Evolutionary conservation across 306 rosid species (phyloP).

Genomic region (Urtica urens): DNA sequence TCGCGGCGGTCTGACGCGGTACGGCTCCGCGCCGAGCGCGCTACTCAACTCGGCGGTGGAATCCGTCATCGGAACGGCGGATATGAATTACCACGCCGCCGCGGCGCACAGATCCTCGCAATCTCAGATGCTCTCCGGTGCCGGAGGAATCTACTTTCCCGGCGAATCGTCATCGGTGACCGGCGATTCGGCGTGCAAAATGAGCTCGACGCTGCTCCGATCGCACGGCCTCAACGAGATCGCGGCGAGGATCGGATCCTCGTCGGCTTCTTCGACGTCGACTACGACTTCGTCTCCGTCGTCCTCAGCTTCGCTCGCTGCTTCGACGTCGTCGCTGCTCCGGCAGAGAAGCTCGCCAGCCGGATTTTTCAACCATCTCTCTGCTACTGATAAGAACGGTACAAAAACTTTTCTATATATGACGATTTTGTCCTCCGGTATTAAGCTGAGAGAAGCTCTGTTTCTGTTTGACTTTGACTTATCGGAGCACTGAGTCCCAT

Average conservation of each 20-base stretch:
- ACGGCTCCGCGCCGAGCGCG: constrained; percentile 67
- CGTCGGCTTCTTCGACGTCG: constrained; percentile 19
- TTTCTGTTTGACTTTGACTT: not conserved
- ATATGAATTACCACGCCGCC: constrained; percentile 29
- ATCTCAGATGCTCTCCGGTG: constrained; percentile 1
- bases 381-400: constrained; percentile 29
- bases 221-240: constrained; percentile 33
- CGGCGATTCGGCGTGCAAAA: constrained; percentile 29
- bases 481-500: too few species aligned
- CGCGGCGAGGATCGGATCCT: constrained; percentile 20
- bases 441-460: not conserved
- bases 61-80: constrained; percentile 35
- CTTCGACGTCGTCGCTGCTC: constrained; percentile 32
- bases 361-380: constrained; percentile 54
- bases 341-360: constrained; percentile 97
- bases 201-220: constrained; percentile 26
- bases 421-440: not conserved
- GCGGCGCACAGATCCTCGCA: constrained; percentile 15
- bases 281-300: constrained; percentile 6
- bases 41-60: constrained; percentile 49
- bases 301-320: constrained; percentile 13
- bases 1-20: constrained; percentile 44
- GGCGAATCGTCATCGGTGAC: constrained; percentile 34
- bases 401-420: too few species aligned
- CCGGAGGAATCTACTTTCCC: constrained; percentile 23